Percentiles rank a stretch among this genome's conserved stretches.
Evolutionary conservation across 2,329 filamentous ascomycete genomes (phyloP).

Genomic region (Decorospora gaudefroyi): DNA sequence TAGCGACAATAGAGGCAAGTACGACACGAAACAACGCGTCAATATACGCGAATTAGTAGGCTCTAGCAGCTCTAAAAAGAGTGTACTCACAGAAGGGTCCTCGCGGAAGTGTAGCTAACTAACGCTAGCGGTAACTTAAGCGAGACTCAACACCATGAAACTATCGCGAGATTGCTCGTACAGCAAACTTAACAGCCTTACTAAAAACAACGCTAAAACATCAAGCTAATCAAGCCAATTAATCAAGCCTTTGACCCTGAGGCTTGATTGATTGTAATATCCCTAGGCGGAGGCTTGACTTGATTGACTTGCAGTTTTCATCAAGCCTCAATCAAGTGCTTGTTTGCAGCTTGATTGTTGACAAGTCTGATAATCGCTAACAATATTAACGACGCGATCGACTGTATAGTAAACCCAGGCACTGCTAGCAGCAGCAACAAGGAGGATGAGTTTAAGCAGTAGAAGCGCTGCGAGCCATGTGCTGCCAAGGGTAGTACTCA

Average conservation of each 20-base stretch:
- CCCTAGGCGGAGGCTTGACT: slow-evolving; percentile 1
- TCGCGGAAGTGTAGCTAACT: neutral
- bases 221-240: slow-evolving; percentile 5
- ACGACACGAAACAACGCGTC: neutral
- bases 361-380: neutral
- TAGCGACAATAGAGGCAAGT: neutral
- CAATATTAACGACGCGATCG: neutral
- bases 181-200: slow-evolving; percentile 5
- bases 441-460: neutral
- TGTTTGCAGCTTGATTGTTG: slow-evolving; percentile 6
- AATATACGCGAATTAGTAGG: neutral
- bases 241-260: slow-evolving; percentile 1
- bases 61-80: neutral
- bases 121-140: no score
- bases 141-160: slow-evolving; percentile 4
- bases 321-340: slow-evolving; percentile 1
- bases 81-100: neutral
- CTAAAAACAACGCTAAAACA: neutral
- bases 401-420: neutral
- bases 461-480: neutral
- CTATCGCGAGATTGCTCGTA: slow-evolving; percentile 5
- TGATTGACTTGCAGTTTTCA: slow-evolving; percentile 1
- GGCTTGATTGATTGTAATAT: slow-evolving; percentile 3
- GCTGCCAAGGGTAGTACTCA: neutral
- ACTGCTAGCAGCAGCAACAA: neutral